Base-by-base conservation (phyloP, 2,329 filamentous ascomycete species). In the Verticillium longisporum region DNA sequence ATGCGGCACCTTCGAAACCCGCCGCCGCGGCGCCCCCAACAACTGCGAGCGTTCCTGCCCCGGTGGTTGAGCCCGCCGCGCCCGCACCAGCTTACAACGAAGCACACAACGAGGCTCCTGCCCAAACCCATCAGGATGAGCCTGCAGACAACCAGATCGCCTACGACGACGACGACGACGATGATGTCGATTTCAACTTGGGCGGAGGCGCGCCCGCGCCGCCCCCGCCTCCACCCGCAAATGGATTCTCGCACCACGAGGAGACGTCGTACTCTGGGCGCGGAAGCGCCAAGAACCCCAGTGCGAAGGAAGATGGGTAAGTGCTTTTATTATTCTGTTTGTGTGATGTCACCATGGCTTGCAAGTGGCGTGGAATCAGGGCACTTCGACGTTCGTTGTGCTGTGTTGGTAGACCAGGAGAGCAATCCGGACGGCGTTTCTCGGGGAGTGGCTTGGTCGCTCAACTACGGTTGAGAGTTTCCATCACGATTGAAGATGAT, bases 271-370 rank as follows among this genome's bases (percentile, higher is more conserved):
- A 72, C 34, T 63, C 66, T 50, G 41, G 41, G 7, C 73, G 66
- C 33, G 69, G 72, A 61, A 64, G 67, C 9, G 67, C 69, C 31
- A 77, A 80, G 66, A 85, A 83, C 63, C 86, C 90, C 64, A 89
- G 88, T 63, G 90, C 93, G 65, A 93, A 93, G 76, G 90, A 94
- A 83, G 90, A 94, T 73, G 90, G 90, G 90, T 93, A 87, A 91
- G 90, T 86, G 62, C 4, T 33, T 54, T 59, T 32, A 62, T 62
- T 68, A 69, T 65, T 65, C 66, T 65, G 60, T 63, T 68, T 65
- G 37, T 38, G 58, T 41, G 33, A 59, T 65, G 58, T 60, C 26
- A 34, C 53, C 53, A 21, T 50, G 14, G 21, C 15, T 50, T 7
- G 41, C 41, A 50, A 50, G 41, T 58, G 50, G 56, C 18, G 18